phyloP scores from a whole-genome alignment of 139 green algal species.

The Pleodorina starrii region DNA sequence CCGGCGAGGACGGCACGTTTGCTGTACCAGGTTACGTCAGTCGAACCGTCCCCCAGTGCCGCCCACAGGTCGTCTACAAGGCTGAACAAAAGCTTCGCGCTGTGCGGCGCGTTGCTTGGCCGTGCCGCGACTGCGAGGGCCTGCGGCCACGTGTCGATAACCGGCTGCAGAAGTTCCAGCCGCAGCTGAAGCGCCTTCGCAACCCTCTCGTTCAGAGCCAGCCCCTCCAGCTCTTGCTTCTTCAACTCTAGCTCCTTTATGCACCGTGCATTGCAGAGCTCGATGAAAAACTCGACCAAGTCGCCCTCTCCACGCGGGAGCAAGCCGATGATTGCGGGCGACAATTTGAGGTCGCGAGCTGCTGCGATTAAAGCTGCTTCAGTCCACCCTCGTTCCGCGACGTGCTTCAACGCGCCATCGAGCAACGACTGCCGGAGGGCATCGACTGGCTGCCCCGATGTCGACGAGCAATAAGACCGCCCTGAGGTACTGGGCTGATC shows the following conservation, averaged over 20 bases:
- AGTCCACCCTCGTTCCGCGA: conserved; percentile 68
- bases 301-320: conserved; percentile 59
- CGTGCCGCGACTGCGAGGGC: conserved; percentile 68
- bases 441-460: neutral
- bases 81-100: conserved; percentile 59
- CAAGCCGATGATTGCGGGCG: conserved; percentile 65
- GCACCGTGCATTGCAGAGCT: conserved; percentile 66
- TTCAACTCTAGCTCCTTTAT: conserved; percentile 33
- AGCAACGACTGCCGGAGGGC: conserved; percentile 42
- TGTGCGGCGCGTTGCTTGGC: conserved; percentile 60
- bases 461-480: neutral
- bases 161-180: conserved; percentile 68
- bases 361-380: conserved; percentile 53
- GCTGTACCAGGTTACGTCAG: conserved; percentile 81
- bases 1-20: conserved; percentile 73
- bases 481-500: too few relatives aligned
- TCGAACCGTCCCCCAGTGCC: conserved; percentile 73
- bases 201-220: conserved; percentile 60
- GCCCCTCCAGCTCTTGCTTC: conserved; percentile 30
- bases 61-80: conserved; percentile 68
- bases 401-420: conserved; percentile 49
- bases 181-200: conserved; percentile 65
- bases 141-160: conserved; percentile 66
- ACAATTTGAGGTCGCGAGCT: conserved; percentile 73
- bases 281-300: conserved; percentile 75